Conservation (phyloP, 768 basidiomycete genomes). For the Tubosaeta sp. region DNA sequence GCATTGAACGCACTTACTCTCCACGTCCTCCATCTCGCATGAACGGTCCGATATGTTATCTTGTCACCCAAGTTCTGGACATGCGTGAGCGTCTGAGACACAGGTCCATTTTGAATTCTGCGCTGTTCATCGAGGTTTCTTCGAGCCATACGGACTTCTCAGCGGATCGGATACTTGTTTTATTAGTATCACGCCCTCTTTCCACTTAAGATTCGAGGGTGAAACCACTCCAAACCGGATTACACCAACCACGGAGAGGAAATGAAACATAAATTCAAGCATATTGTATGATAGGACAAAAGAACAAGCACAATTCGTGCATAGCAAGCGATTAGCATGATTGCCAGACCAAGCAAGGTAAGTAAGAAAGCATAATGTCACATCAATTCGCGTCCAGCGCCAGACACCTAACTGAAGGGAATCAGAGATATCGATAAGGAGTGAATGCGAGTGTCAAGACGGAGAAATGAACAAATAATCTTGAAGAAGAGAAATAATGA, state of each 20-base stretch:
- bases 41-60: background rate
- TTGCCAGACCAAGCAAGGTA: background rate
- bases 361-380: background rate
- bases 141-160: too few relatives aligned
- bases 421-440: background rate
- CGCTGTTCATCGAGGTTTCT: too few relatives aligned
- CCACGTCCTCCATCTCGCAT: too few relatives aligned
- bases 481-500: constrained; percentile 22
- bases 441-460: background rate
- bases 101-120: too few relatives aligned
- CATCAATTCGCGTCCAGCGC: background rate
- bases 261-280: constrained; percentile 19
- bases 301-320: background rate
- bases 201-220: too few relatives aligned
- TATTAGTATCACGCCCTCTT: too few relatives aligned
- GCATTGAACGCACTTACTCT: too few relatives aligned
- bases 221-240: too few relatives aligned
- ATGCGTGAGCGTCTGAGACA: too few relatives aligned
- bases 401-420: background rate
- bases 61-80: too few relatives aligned
- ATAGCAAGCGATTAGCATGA: background rate
- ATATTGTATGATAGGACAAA: constrained; percentile 10
- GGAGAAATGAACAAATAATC: background rate
- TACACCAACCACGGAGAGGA: background rate
- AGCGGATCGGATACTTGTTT: too few relatives aligned